Evolutionary conservation across 2,329 filamentous ascomycete genomes (phyloP).

Genomic region (Xylariaceae sp.): DNA sequence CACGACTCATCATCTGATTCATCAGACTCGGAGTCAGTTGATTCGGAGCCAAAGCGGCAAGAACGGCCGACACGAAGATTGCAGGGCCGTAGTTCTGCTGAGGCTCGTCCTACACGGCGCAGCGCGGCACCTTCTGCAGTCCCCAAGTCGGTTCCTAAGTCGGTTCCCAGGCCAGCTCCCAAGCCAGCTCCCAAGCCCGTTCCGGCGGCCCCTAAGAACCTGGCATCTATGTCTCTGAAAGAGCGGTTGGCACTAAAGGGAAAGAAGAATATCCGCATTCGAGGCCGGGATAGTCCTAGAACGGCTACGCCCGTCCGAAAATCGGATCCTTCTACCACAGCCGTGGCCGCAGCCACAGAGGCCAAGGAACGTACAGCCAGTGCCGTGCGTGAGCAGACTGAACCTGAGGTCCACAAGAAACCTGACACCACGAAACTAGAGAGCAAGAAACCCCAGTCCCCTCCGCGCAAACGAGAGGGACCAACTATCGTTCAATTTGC

Average conservation of each 20-base stretch:
- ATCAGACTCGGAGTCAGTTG: not conserved
- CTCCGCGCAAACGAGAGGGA: constrained; percentile 12
- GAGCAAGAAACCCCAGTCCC: not conserved
- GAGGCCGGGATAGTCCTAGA: constrained; percentile 18
- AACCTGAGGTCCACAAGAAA: constrained; percentile 25
- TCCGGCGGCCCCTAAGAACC: constrained; percentile 19
- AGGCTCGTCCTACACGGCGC: constrained; percentile 11
- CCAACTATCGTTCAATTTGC: constrained; percentile 26
- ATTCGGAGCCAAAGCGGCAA: not conserved
- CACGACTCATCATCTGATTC: not conserved
- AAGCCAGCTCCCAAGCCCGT: constrained; percentile 10
- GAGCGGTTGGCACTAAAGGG: constrained; percentile 52
- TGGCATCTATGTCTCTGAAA: constrained; percentile 48
- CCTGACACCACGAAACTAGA: constrained; percentile 14
- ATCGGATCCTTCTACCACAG: not conserved
- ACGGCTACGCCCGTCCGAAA: constrained; percentile 4
- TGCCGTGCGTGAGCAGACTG: constrained; percentile 20
- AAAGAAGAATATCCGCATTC: constrained; percentile 50
- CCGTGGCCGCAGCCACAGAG: not conserved
- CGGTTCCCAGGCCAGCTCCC: constrained; percentile 13
- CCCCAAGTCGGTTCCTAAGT: constrained; percentile 6
- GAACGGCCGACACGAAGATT: constrained; percentile 23
- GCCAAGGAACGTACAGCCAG: constrained; percentile 9
- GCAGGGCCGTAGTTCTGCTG: constrained; percentile 32
- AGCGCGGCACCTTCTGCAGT: constrained; percentile 12